These are phyloP conservation scores for Barnettozyma sp. DNA, from an alignment of 805 yeast genomes.

Conservation along the genomic window DNA sequence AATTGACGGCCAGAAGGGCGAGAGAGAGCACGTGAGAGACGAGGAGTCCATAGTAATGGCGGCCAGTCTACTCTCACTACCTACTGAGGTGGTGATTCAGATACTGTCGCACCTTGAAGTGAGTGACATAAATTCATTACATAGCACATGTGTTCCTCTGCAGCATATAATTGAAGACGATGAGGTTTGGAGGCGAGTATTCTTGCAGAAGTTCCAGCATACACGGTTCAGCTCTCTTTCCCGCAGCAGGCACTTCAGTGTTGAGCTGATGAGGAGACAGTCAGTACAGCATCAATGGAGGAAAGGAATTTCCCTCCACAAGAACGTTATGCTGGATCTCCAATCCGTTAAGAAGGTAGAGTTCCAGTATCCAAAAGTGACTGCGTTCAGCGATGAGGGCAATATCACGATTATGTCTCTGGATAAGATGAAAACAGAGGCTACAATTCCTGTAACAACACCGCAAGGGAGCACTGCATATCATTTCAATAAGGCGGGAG, in stretches of 20 bases:
- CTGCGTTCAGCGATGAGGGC: constrained; percentile 17
- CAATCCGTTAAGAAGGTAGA: constrained; percentile 8
- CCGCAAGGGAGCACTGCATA: constrained; percentile 15
- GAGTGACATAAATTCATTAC: constrained; percentile 28
- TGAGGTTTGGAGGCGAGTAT: constrained; percentile 37
- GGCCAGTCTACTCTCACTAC: constrained; percentile 22
- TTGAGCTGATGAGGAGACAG: constrained; percentile 29
- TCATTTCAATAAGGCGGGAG: constrained; percentile 10
- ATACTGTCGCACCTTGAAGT: constrained; percentile 32
- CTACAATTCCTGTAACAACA: constrained; percentile 18
- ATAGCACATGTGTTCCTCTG: constrained; percentile 27
- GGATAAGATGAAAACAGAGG: constrained; percentile 14
- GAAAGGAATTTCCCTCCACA: constrained; percentile 13
- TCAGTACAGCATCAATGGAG: constrained; percentile 19
- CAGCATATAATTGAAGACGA: constrained; percentile 30
- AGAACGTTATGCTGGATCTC: constrained; percentile 6
- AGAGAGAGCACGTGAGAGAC: no score
- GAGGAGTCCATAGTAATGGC: background rate
- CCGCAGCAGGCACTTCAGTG: constrained; percentile 28
- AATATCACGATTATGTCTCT: constrained; percentile 12
- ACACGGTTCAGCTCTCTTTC: constrained; percentile 32
- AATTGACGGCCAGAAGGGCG: no score
- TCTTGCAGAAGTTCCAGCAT: constrained; percentile 25
- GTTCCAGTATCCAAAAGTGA: constrained; percentile 16
- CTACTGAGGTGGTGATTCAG: constrained; percentile 31